Evolutionary conservation across 768 basidiomycete species (phyloP).

Genomic region (Psilocybe azurescens): DNA sequence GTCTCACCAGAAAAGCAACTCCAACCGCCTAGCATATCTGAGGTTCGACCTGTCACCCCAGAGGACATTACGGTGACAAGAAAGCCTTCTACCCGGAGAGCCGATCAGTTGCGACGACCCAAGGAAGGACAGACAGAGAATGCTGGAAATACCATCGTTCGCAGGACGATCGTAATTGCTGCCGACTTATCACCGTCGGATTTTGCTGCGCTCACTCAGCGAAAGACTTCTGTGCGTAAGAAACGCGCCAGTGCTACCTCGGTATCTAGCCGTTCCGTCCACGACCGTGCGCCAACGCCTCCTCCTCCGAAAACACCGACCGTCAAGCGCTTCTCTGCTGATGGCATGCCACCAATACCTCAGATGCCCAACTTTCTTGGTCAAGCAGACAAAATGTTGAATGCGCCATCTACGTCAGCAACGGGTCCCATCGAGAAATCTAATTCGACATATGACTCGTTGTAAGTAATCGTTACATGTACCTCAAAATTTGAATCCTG

Average conservation of each 20-base stretch:
- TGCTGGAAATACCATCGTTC: conserved; percentile 57
- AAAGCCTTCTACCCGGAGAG: conserved; percentile 40
- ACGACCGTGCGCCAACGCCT: conserved; percentile 86
- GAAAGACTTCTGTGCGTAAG: conserved; percentile 63
- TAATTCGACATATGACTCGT: conserved; percentile 75
- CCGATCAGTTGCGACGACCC: conserved; percentile 45
- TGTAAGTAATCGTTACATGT: conserved; percentile 55
- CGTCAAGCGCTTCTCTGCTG: conserved; percentile 66
- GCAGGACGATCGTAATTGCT: conserved; percentile 82
- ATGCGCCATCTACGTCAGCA: conserved; percentile 41
- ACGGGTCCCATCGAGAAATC: conserved; percentile 62
- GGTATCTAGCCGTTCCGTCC: conserved; percentile 72
- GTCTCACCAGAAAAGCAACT: conserved; percentile 13
- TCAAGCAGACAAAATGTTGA: conserved; percentile 44
- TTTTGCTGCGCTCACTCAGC: conserved; percentile 58
- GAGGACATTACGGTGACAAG: conserved; percentile 35
- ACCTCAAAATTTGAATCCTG: conserved; percentile 25
- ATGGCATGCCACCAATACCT: conserved; percentile 73
- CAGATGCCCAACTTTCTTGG: conserved; percentile 59
- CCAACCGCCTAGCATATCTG: conserved; percentile 27
- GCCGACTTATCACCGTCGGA: conserved; percentile 66
- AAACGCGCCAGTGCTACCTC: conserved; percentile 66
- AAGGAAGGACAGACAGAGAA: conserved; percentile 43
- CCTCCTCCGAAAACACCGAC: conserved; percentile 70
- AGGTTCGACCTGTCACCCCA: conserved; percentile 30